Evolutionary conservation across 352 stramenopile genomes (phyloP).

Genomic region (Phytophthora sp.): DNA sequence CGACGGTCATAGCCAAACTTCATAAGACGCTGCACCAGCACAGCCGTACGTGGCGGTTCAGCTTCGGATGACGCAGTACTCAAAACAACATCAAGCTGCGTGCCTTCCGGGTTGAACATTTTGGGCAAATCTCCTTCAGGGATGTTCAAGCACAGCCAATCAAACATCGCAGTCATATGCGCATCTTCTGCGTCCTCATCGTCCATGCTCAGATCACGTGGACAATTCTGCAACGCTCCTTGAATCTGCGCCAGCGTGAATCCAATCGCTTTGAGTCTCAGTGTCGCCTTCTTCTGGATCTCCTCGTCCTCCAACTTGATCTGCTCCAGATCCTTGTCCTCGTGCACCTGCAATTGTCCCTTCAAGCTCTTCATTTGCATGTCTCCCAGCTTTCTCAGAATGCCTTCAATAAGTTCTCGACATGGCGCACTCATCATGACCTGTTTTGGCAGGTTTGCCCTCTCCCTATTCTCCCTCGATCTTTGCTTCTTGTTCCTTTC

Average conservation of each 20-base stretch:
- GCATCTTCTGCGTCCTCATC: conserved; percentile 31
- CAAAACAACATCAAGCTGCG: conserved; percentile 89
- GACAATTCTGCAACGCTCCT: conserved; percentile 48
- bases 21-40: conserved; percentile 77
- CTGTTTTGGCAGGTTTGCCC: conserved; percentile 87
- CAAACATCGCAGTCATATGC: conserved; percentile 49
- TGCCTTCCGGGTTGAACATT: conserved; percentile 88
- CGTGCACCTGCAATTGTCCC: background rate
- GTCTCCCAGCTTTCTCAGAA: conserved; percentile 63
- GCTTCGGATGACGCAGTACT: conserved; percentile 14
- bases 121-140: conserved; percentile 78
- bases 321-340: conserved; percentile 7
- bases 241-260: conserved; percentile 62
- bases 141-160: conserved; percentile 87
- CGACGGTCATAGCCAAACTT: conserved; percentile 79
- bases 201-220: conserved; percentile 9
- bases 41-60: conserved; percentile 28
- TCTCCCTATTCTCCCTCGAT: conserved; percentile 90
- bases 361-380: conserved; percentile 21
- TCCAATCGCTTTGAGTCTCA: conserved; percentile 56
- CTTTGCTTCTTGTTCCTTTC: conserved; percentile 82
- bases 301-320: conserved; percentile 26
- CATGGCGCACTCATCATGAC: conserved; percentile 93
- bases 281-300: conserved; percentile 27
- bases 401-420: conserved; percentile 86